Evolutionary conservation across 495 filamentous ascomycete genomes (phyloP).

Genomic region (Endocarpon pusillum): DNA sequence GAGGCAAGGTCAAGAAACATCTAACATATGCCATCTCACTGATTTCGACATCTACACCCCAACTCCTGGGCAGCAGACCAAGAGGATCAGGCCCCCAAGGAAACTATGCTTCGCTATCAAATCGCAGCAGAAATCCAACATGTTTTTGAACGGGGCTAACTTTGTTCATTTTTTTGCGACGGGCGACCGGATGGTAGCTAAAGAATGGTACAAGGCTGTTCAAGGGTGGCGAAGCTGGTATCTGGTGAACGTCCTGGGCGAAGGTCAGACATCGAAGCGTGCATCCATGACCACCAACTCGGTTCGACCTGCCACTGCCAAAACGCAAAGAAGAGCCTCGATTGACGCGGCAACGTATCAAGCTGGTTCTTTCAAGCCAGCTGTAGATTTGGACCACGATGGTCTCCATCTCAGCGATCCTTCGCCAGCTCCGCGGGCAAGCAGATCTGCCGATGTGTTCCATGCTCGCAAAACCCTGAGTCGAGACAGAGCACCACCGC

Average conservation of each 20-base stretch:
- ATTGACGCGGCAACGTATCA: conserved; percentile 28
- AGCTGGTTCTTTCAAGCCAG: conserved; percentile 38
- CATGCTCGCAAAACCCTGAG: conserved; percentile 19
- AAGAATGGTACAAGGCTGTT: conserved; percentile 48
- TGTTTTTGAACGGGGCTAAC: conserved; percentile 67
- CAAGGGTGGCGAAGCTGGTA: conserved; percentile 86
- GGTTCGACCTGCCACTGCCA: background rate
- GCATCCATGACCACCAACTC: background rate
- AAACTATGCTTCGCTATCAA: conserved; percentile 77
- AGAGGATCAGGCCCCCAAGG: conserved; percentile 54
- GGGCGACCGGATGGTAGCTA: conserved; percentile 47
- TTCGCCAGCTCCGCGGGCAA: conserved; percentile 8
- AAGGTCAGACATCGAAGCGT: conserved; percentile 22
- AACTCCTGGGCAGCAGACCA: conserved; percentile 41
- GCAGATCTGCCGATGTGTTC: conserved; percentile 8
- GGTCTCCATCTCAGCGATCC: background rate
- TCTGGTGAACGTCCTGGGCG: conserved; percentile 48
- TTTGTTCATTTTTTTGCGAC: conserved; percentile 87
- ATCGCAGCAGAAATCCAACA: conserved; percentile 75
- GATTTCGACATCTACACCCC: conserved; percentile 88
- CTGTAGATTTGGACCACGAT: conserved; percentile 30
- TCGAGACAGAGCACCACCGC: conserved; percentile 28
- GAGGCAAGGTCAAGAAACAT: conserved; percentile 41
- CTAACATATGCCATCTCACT: conserved; percentile 67
- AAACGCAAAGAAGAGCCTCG: conserved; percentile 15